Evolutionary conservation across 139 green algal species (phyloP).

Genomic region (Coelastrella sp.): DNA sequence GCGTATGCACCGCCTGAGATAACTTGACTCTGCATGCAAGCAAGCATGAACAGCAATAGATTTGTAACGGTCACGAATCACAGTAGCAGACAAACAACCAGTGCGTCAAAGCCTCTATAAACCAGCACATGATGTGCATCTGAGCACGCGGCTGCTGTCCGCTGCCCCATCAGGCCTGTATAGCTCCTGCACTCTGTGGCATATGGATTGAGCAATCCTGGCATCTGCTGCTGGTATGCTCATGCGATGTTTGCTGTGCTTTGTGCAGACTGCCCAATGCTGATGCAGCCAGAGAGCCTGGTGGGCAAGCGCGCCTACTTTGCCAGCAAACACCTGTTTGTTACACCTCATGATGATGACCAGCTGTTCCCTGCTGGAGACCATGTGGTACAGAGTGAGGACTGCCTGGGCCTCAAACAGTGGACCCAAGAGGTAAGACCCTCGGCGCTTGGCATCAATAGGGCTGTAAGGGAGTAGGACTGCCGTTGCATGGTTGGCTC

Average conservation of each 20-base stretch:
- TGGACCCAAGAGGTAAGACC: conserved; percentile 71
- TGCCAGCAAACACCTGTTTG: conserved; percentile 84
- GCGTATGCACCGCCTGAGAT: conserved; percentile 99
- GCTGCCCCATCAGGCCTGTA: too few species aligned
- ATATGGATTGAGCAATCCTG: too few species aligned
- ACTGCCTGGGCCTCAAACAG: conserved; percentile 68
- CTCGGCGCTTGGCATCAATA: not conserved
- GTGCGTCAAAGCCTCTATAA: too few species aligned
- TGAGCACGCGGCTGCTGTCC: too few species aligned
- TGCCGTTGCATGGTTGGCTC: too few species aligned
- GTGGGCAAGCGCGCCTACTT: conserved; percentile 74
- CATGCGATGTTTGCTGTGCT: not conserved
- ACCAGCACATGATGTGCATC: too few species aligned
- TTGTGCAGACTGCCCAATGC: conserved; percentile 53
- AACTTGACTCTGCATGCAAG: conserved; percentile 96
- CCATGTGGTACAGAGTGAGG: conserved; percentile 77
- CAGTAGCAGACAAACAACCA: too few species aligned
- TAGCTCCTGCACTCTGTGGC: too few species aligned
- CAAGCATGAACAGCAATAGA: too few species aligned
- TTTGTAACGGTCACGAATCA: too few species aligned
- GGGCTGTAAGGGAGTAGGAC: too few species aligned
- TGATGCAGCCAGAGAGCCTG: conserved; percentile 59
- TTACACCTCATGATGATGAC: conserved; percentile 79
- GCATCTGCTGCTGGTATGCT: not conserved
- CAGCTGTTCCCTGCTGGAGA: conserved; percentile 83